A percentile compares a stretch with the other conserved stretches of the same genome.
These are phyloP conservation scores for Aspergillus sp. DNA, from an alignment of 2,329 filamentous ascomycete species.

Conservation along the genomic window DNA sequence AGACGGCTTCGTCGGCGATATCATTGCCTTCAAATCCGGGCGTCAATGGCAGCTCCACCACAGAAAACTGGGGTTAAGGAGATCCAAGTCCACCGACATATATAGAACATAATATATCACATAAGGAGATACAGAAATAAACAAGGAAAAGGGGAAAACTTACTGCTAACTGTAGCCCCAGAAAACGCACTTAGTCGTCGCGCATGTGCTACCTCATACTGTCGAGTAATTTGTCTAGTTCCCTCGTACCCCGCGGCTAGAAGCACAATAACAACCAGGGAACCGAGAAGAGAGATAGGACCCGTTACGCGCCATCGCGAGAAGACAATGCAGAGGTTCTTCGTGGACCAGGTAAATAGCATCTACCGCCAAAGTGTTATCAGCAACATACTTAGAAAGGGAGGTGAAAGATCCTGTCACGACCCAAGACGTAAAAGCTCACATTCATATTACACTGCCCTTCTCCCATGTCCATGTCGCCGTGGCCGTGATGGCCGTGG, in stretches of 20 bases:
- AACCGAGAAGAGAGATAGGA: slow-evolving; percentile 72
- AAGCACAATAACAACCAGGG: slow-evolving; percentile 76
- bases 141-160: slow-evolving; percentile 20
- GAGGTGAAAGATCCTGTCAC: neutral
- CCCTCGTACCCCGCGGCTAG: slow-evolving; percentile 92
- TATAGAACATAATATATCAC: slow-evolving; percentile 10
- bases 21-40: slow-evolving; percentile 34
- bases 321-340: slow-evolving; percentile 95
- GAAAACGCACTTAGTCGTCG: slow-evolving; percentile 53
- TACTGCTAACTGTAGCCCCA: slow-evolving; percentile 30
- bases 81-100: slow-evolving; percentile 14
- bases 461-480: slow-evolving; percentile 57
- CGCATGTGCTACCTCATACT: slow-evolving; percentile 65
- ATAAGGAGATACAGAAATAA: neutral
- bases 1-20: slow-evolving; percentile 30
- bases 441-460: slow-evolving; percentile 88
- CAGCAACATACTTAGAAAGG: neutral
- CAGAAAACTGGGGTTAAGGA: slow-evolving; percentile 6
- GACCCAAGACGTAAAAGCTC: slow-evolving; percentile 31
- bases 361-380: slow-evolving; percentile 63
- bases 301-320: slow-evolving; percentile 81
- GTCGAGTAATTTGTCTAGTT: slow-evolving; percentile 71
- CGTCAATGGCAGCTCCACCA: slow-evolving; percentile 19
- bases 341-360: slow-evolving; percentile 96
- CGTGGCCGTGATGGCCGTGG: slow-evolving; percentile 46